Percentiles rank a stretch among this genome's conserved stretches.
phyloP scores from a whole-genome alignment of 2,329 filamentous ascomycete species.

The Curvularia verruculosa region DNA sequence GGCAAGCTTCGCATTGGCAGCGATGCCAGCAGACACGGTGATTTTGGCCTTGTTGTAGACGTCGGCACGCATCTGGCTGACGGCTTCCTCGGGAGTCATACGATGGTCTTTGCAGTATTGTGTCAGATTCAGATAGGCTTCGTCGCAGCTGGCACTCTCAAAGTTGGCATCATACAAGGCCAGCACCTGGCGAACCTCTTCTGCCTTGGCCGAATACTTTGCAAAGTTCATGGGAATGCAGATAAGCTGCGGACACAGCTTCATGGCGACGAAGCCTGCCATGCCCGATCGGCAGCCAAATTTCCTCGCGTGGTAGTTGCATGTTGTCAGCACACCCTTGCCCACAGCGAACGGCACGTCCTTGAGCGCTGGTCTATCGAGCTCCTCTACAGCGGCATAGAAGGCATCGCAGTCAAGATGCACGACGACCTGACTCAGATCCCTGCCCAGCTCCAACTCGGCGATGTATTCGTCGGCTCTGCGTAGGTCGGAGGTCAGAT shows the following conservation, averaged over 20 bases:
- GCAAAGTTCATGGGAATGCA: conserved; percentile 84
- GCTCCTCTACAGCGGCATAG: conserved; percentile 88
- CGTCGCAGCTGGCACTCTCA: conserved; percentile 92
- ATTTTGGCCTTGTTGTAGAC: conserved; percentile 78
- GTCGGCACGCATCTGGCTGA: conserved; percentile 77
- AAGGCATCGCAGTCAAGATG: conserved; percentile 98
- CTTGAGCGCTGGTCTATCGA: conserved; percentile 77
- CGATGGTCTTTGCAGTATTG: conserved; percentile 74
- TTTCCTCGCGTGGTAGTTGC: conserved; percentile 88
- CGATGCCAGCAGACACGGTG: conserved; percentile 92
- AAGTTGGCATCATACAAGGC: conserved; percentile 89
- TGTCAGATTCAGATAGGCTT: conserved; percentile 95
- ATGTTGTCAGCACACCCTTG: conserved; percentile 70
- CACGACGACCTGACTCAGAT: conserved; percentile 83
- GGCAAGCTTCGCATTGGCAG: conserved; percentile 88
- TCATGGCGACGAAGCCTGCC: conserved; percentile 94
- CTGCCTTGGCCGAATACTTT: conserved; percentile 89
- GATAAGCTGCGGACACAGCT: conserved; percentile 85
- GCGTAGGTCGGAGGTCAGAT: conserved; percentile 74
- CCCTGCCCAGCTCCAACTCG: conserved; percentile 77
- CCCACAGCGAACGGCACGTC: conserved; percentile 92
- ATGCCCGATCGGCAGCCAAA: conserved; percentile 94
- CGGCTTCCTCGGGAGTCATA: conserved; percentile 72
- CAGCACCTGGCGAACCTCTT: conserved; percentile 82
- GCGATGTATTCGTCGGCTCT: conserved; percentile 81